Evolutionary conservation across 2,329 filamentous ascomycete species (phyloP).

Genomic region (Fusarium papillatum): DNA sequence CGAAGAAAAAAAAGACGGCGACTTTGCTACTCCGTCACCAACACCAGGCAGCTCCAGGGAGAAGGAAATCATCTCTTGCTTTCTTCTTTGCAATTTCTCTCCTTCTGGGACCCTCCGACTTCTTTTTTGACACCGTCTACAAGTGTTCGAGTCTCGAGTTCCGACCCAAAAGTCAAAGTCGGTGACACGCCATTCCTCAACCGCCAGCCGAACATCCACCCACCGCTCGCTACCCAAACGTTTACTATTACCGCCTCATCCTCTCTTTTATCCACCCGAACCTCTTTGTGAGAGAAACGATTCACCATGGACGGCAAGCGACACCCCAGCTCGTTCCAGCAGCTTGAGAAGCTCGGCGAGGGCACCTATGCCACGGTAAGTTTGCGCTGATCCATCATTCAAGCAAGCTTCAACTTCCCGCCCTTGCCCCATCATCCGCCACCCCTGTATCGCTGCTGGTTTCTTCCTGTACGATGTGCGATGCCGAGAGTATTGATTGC

Average conservation of each 20-base stretch:
- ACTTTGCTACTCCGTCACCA: conserved; percentile 15
- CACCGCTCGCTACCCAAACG: conserved; percentile 14
- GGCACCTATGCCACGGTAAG: conserved; percentile 97
- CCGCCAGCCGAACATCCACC: conserved; percentile 5
- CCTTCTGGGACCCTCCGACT: background rate
- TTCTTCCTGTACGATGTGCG: no score
- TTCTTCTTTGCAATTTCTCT: conserved; percentile 6
- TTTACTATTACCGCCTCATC: conserved; percentile 1
- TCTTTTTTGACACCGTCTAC: background rate
- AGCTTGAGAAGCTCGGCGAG: conserved; percentile 98
- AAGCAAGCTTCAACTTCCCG: background rate
- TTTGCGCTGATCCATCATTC: conserved; percentile 5
- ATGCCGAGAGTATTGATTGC: background rate
- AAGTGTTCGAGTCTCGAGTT: background rate
- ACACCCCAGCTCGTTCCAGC: conserved; percentile 97
- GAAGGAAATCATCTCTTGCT: conserved; percentile 1
- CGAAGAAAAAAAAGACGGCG: conserved; percentile 6
- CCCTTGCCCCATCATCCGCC: background rate
- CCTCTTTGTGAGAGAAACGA: background rate
- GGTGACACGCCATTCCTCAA: conserved; percentile 30
- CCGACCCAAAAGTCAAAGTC: conserved; percentile 10
- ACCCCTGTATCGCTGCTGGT: background rate
- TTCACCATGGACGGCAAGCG: conserved; percentile 87
- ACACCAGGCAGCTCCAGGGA: conserved; percentile 11
- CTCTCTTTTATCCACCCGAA: conserved; percentile 11